Conservation (phyloP, 2,329 filamentous ascomycete species). For the Aplosporella prunicola region DNA sequence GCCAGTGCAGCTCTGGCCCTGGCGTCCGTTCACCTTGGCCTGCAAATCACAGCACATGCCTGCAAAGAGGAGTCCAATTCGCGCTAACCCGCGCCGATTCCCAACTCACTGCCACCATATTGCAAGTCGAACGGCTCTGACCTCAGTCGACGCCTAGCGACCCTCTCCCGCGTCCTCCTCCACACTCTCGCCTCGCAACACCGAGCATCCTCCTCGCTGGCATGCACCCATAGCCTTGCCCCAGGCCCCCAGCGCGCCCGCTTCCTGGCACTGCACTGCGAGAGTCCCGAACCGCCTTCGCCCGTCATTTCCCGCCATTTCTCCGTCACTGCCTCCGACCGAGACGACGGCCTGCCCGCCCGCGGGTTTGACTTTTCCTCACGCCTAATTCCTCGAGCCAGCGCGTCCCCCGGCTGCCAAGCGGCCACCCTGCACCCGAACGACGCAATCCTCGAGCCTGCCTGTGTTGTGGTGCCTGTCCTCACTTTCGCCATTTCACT, state of each 20-base stretch:
- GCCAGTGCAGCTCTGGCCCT: too few species aligned
- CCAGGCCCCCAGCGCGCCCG: background rate
- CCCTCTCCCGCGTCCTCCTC: background rate
- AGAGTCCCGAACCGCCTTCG: slow-evolving; percentile 7
- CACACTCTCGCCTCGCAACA: background rate
- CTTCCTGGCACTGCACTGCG: slow-evolving; percentile 1
- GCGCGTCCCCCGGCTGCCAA: too few species aligned
- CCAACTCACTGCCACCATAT: slow-evolving; percentile 6
- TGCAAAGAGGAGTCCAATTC: slow-evolving; percentile 11
- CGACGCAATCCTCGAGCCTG: background rate
- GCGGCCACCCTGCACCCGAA: too few species aligned
- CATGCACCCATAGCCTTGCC: background rate
- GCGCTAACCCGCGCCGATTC: slow-evolving; percentile 7
- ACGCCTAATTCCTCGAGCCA: background rate
- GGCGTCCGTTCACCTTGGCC: slow-evolving; percentile 1
- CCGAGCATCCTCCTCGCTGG: background rate
- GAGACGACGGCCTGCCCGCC: slow-evolving; percentile 1
- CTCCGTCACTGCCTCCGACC: slow-evolving; percentile 11
- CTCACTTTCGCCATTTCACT: slow-evolving; percentile 1
- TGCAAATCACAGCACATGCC: slow-evolving; percentile 9
- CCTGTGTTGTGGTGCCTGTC: background rate
- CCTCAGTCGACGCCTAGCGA: slow-evolving; percentile 1
- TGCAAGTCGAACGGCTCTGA: slow-evolving; percentile 8
- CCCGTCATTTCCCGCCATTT: slow-evolving; percentile 11
- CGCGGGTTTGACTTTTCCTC: background rate